Base-by-base conservation (phyloP, 2,329 filamentous ascomycete species). In the Xylaria sp. region DNA sequence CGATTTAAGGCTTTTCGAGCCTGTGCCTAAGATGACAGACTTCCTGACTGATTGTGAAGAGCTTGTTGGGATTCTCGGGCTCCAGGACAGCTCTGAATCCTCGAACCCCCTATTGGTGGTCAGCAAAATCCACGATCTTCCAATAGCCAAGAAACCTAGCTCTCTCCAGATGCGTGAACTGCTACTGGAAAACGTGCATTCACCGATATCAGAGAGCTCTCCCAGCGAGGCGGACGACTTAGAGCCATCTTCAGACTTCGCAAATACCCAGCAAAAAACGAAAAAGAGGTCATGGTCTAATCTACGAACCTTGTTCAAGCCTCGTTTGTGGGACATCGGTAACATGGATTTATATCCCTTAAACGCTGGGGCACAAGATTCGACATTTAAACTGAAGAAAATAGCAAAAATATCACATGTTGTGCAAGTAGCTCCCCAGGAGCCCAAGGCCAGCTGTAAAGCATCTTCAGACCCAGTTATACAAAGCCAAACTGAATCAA, bases 221-320 rank as follows among this genome's bases (percentile, higher is more conserved):
- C n/a, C 46, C 3, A 49, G 31, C 13, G 53, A 63, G 3, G 54
- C 49, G n/a, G 67, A 61, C n/a, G 59, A 69, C 11, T 28, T 23
- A 13, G 38, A 60, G 9, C 42, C 46, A 33, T 31, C 15, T 10
- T 10, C 36, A 15, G 56, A 60, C 38, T 54, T 53, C 3, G 20
- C 33, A 26, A 53, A 57, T n/a, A 36, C n/a, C 15, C 23, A 57
- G 40, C 58, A 53, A 6, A 71, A 67, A 48, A 38, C 20, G 33
- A 71, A 66, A 56, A 69, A 67, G 49, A 61, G 67, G 28, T 71
- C 66, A 26, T 71, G 69, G 69, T 69, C 67, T 40, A 66, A 69
- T 38, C 42, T 71, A 13, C 63, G 69, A 58, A 54, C 57, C 33
- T 33, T 67, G 5, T 62, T 69, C n/a, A 62, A 33, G 11, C 31